Conservation (phyloP, 1,284 basidiomycete species). For the Ustilago hordei region DNA sequence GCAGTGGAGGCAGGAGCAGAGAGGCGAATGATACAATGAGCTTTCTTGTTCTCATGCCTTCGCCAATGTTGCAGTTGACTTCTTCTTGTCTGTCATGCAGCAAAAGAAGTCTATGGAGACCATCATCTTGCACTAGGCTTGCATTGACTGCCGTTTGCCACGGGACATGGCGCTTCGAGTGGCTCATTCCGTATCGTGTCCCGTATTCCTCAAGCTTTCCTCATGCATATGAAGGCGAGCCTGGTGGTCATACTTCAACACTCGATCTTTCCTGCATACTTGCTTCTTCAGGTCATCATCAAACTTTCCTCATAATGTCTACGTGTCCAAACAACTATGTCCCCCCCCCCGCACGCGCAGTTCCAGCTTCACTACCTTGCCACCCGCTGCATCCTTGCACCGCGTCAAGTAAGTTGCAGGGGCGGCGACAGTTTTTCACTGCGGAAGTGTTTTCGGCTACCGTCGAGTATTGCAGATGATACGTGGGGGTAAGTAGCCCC, state of each 20-base stretch:
- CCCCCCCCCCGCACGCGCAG: slow-evolving; percentile 17
- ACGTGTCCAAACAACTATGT: slow-evolving; percentile 4
- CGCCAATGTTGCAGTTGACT: too few relatives aligned
- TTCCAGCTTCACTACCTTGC: slow-evolving; percentile 25
- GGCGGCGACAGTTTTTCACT: slow-evolving; percentile 22
- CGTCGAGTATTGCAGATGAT: slow-evolving; percentile 35
- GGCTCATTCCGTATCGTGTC: too few relatives aligned
- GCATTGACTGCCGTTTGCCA: not conserved
- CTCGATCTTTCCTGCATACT: too few relatives aligned
- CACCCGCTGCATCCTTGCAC: not conserved
- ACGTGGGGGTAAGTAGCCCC: slow-evolving; percentile 10
- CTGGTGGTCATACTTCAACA: too few relatives aligned
- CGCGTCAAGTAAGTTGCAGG: not conserved
- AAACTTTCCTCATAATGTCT: too few relatives aligned
- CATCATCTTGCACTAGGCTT: not conserved
- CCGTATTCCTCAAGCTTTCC: too few relatives aligned
- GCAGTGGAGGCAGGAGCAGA: not conserved
- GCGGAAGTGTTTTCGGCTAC: slow-evolving; percentile 17
- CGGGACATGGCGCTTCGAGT: not conserved
- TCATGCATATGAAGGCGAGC: too few relatives aligned
- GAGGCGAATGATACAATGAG: slow-evolving; percentile 6
- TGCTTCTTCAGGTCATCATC: too few relatives aligned
- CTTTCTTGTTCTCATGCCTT: too few relatives aligned
- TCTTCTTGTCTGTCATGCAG: not conserved
- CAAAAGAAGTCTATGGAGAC: too few relatives aligned